phyloP scores from a whole-genome alignment of 148 eudicot species.

The Vaccinium myrtillus region DNA sequence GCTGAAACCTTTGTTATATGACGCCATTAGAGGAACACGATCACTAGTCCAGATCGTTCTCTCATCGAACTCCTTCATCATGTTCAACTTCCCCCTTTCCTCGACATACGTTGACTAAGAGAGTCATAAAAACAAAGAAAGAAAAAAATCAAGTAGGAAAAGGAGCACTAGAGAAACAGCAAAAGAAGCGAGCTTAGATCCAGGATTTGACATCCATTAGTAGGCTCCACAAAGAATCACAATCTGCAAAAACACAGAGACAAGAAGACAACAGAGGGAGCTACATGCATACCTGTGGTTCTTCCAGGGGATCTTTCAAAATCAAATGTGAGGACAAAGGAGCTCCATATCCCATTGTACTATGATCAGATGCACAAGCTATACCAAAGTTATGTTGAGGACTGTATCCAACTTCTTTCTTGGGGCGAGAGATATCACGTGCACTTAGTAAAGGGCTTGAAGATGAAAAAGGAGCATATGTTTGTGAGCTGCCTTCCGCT shows the following conservation, averaged over 20 bases:
- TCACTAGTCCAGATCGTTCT: conserved; percentile 94
- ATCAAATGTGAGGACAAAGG: conserved; percentile 76
- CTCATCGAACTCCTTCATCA: conserved; percentile 87
- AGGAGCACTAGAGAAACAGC: background rate
- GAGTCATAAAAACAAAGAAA: background rate
- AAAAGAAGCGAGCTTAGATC: background rate
- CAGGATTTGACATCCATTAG: background rate
- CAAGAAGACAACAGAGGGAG: conserved; percentile 4
- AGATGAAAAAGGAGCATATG: conserved; percentile 41
- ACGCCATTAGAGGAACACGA: conserved; percentile 76
- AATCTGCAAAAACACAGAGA: background rate
- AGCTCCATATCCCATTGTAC: conserved; percentile 41
- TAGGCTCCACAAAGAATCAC: conserved; percentile 6
- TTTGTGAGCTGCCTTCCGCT: conserved; percentile 50
- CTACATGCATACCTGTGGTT: conserved; percentile 62
- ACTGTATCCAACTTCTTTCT: conserved; percentile 67
- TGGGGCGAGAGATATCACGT: conserved; percentile 51
- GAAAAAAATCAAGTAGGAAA: conserved; percentile 6
- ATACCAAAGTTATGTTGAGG: conserved; percentile 42
- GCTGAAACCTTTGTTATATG: conserved; percentile 79
- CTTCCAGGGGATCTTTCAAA: conserved; percentile 78
- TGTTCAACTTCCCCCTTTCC: conserved; percentile 71
- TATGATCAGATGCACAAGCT: conserved; percentile 33
- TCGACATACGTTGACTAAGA: conserved; percentile 60
- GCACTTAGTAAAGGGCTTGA: conserved; percentile 51